A percentile compares a stretch with the other conserved stretches of the same genome.
phyloP scores from a whole-genome alignment of 805 yeast species.

The Candida insectalens region DNA sequence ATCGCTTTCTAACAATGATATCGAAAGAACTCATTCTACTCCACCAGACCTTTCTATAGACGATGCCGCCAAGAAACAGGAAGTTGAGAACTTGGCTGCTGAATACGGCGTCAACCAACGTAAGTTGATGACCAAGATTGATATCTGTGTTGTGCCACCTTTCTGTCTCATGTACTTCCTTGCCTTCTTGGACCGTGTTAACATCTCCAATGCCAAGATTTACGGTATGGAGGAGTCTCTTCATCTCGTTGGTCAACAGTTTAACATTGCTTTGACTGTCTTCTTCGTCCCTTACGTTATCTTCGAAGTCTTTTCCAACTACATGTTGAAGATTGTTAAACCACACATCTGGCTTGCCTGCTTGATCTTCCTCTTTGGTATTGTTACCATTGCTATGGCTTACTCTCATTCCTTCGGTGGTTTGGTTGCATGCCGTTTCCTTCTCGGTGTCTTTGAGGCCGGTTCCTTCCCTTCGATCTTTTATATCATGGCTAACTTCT shows the following conservation, averaged over 20 bases:
- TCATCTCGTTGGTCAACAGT: conserved; percentile 45
- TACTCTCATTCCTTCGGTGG: conserved; percentile 49
- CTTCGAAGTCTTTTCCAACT: conserved; percentile 59
- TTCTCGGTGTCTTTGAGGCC: conserved; percentile 60
- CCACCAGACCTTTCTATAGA: conserved; percentile 6
- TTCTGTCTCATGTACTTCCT: conserved; percentile 65
- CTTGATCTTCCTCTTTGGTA: conserved; percentile 57
- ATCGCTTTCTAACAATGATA: background rate
- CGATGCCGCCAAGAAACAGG: conserved; percentile 15
- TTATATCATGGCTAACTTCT: conserved; percentile 58
- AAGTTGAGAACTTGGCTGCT: conserved; percentile 29
- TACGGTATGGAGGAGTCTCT: conserved; percentile 57
- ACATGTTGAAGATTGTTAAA: conserved; percentile 42
- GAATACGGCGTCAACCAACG: conserved; percentile 42
- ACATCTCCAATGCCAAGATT: conserved; percentile 71
- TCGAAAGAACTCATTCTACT: background rate
- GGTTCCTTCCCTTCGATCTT: conserved; percentile 72
- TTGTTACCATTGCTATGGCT: conserved; percentile 57
- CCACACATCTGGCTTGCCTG: conserved; percentile 58
- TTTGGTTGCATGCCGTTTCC: conserved; percentile 50
- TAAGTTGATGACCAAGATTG: conserved; percentile 54
- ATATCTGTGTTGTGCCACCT: conserved; percentile 65
- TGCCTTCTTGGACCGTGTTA: conserved; percentile 74
- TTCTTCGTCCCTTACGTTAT: conserved; percentile 64
- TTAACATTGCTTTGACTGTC: conserved; percentile 54